These are phyloP conservation scores for Allium sativum DNA, from an alignment of 106 monocot species.

Conservation along the genomic window DNA sequence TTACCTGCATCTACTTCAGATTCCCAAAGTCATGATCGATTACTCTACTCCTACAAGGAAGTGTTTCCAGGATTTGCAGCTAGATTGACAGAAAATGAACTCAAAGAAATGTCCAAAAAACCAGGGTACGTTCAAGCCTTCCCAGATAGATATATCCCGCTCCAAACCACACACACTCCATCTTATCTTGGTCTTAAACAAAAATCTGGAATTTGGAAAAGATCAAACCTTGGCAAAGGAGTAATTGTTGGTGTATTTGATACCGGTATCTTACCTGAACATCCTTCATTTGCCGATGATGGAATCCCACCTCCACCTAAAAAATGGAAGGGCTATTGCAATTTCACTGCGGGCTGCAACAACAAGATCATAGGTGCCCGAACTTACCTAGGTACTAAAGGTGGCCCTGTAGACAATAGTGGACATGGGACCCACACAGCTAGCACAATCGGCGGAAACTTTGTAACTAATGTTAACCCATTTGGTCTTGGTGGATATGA, in stretches of 20 bases:
- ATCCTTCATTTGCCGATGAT: slow-evolving; percentile 60
- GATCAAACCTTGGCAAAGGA: slow-evolving; percentile 29
- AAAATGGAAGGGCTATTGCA: slow-evolving; percentile 58
- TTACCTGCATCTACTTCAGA: not conserved
- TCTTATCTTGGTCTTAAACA: slow-evolving; percentile 49
- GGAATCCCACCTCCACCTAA: slow-evolving; percentile 46
- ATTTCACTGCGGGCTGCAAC: slow-evolving; percentile 66
- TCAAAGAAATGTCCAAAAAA: slow-evolving; percentile 11
- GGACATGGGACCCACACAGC: slow-evolving; percentile 84
- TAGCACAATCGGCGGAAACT: slow-evolving; percentile 47
- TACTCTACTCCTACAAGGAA: slow-evolving; percentile 71
- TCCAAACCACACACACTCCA: slow-evolving; percentile 75
- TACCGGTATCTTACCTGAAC: slow-evolving; percentile 89
- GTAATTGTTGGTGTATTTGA: slow-evolving; percentile 77
- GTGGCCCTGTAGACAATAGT: slow-evolving; percentile 48
- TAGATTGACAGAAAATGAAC: slow-evolving; percentile 33
- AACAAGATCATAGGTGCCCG: slow-evolving; percentile 81
- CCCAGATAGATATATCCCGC: slow-evolving; percentile 34
- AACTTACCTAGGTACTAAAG: slow-evolving; percentile 68
- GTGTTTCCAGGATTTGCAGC: slow-evolving; percentile 73
- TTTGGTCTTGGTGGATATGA: slow-evolving; percentile 32
- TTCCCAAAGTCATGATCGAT: slow-evolving; percentile 18
- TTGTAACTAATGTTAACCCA: slow-evolving; percentile 35
- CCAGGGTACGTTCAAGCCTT: slow-evolving; percentile 47
- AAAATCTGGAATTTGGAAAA: slow-evolving; percentile 24